A percentile compares a stretch with the other conserved stretches of the same genome.
These are phyloP conservation scores for Ganoderma meredithae DNA, from an alignment of 1,284 basidiomycete genomes.

Conservation along the genomic window DNA sequence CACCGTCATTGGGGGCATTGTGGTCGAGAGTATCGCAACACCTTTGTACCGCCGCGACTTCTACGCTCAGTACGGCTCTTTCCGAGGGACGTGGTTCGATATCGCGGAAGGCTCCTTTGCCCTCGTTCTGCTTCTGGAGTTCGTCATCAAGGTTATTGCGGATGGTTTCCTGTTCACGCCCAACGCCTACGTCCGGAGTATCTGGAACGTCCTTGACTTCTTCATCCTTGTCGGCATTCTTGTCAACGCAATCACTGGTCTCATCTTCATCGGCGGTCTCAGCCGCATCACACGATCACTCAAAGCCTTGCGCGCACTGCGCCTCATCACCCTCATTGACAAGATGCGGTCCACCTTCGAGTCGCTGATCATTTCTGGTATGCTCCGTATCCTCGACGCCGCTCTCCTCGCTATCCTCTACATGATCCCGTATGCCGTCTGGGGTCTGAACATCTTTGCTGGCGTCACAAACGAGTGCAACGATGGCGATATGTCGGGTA, in stretches of 20 bases:
- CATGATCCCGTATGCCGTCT: slow-evolving; percentile 97
- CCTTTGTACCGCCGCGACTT: slow-evolving; percentile 86
- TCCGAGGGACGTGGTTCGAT: slow-evolving; percentile 88
- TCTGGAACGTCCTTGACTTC: slow-evolving; percentile 95
- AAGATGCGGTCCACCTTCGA: slow-evolving; percentile 92
- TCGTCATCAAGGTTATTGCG: slow-evolving; percentile 90
- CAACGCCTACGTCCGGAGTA: slow-evolving; percentile 90
- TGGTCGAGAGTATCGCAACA: slow-evolving; percentile 87
- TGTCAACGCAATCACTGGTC: slow-evolving; percentile 81
- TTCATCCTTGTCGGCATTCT: slow-evolving; percentile 85
- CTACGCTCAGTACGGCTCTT: slow-evolving; percentile 66
- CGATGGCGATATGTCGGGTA: slow-evolving; percentile 66
- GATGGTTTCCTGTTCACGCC: slow-evolving; percentile 95
- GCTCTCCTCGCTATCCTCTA: slow-evolving; percentile 93
- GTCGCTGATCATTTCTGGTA: slow-evolving; percentile 90
- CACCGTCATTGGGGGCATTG: slow-evolving; percentile 85
- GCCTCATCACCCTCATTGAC: slow-evolving; percentile 90
- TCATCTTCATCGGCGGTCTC: slow-evolving; percentile 83
- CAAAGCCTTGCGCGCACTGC: slow-evolving; percentile 89
- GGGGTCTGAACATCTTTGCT: slow-evolving; percentile 95
- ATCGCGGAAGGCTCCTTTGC: slow-evolving; percentile 84
- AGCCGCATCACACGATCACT: slow-evolving; percentile 86
- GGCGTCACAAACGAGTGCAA: slow-evolving; percentile 90
- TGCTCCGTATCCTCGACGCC: slow-evolving; percentile 88
- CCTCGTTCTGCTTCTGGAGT: slow-evolving; percentile 83